phyloP scores from a whole-genome alignment of 208 protist genomes.

The Crithidia fasciculata region DNA sequence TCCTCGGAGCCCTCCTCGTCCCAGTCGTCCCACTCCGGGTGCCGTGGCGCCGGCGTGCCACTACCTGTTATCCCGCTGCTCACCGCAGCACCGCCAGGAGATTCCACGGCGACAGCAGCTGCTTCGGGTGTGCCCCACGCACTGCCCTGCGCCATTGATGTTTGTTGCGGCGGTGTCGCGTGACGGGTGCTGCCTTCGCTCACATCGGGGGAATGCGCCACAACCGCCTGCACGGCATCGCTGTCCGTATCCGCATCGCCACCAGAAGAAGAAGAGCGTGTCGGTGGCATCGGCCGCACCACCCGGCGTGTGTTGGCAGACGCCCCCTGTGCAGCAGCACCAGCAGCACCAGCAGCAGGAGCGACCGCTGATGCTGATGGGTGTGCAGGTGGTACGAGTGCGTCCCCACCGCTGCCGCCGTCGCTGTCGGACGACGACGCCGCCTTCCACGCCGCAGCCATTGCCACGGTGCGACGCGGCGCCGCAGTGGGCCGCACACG shows the following conservation, averaged over 20 bases:
- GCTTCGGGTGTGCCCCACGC: constrained; percentile 1
- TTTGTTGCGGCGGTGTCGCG: background rate
- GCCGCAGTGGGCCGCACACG: background rate
- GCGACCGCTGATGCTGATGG: background rate
- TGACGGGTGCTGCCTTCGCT: background rate
- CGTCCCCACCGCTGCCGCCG: too few species aligned
- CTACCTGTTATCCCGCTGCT: background rate
- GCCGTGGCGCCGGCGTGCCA: constrained; percentile 1
- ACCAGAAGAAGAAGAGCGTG: too few species aligned
- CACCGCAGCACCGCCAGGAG: background rate
- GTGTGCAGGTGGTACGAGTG: too few species aligned
- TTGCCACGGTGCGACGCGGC: background rate
- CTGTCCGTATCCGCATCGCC: background rate
- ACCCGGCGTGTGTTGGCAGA: too few species aligned
- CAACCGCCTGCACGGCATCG: constrained; percentile 11
- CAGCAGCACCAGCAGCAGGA: background rate
- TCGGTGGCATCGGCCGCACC: too few species aligned
- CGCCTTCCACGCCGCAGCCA: constrained; percentile 5
- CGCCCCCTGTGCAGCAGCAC: background rate
- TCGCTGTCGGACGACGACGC: background rate
- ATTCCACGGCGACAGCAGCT: background rate
- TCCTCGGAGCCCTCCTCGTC: constrained; percentile 31
- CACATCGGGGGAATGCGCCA: background rate
- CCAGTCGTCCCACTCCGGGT: constrained; percentile 37
- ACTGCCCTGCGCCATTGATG: background rate